Base-by-base conservation (phyloP, 2,329 filamentous ascomycete genomes). In the Pseudogymnoascus sp. region DNA sequence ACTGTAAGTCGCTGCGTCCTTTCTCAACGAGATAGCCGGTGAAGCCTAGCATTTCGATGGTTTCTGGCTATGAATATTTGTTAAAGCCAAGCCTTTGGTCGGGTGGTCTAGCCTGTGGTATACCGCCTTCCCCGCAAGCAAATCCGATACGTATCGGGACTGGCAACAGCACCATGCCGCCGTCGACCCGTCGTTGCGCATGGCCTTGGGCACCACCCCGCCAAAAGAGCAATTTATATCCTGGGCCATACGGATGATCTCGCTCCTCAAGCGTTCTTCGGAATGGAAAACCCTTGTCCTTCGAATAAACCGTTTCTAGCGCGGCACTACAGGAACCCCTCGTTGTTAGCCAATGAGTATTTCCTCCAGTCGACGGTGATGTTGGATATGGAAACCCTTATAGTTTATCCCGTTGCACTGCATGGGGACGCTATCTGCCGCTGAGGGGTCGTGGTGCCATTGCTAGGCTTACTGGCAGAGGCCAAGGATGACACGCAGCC, bases 221-320 rank as follows among this genome's bases (percentile, higher is more conserved):
- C 45, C 45, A 18, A 2, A 52, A 15, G n/a, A 30, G 21, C 9
- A 52, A 52, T 52, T 52, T 52, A 52, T 52, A 52, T 52, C 45
- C 45, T 26, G 45, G 45, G 45, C 45, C 26, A 18, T 6, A 30
- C 26, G 45, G 45, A 52, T 52, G 45, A 52, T 52, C 45, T 52
- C 13, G 13, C n/a, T 30, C 45, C 45, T 30, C 13, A 52, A 7
- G 30, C 7, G 26, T 12, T 18, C 26, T 28, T 13, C 45, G 12
- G 45, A 30, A 52, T 9, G 26, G 18, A n/a, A 30, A 15, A 30
- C 23, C 45, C 45, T 18, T 52, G 45, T 18, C 5, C 23, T 30
- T 18, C 23, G 8, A 30, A 18, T 52, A 52, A 30, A 52, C 10
- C 8, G 45, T 18, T 48, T 45, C 39, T 45, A 45, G 21, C 21